A percentile compares a stretch with the other conserved stretches of the same genome.
Evolutionary conservation across 1,284 basidiomycete genomes (phyloP).

Genomic region (Rhizopogon parksii): DNA sequence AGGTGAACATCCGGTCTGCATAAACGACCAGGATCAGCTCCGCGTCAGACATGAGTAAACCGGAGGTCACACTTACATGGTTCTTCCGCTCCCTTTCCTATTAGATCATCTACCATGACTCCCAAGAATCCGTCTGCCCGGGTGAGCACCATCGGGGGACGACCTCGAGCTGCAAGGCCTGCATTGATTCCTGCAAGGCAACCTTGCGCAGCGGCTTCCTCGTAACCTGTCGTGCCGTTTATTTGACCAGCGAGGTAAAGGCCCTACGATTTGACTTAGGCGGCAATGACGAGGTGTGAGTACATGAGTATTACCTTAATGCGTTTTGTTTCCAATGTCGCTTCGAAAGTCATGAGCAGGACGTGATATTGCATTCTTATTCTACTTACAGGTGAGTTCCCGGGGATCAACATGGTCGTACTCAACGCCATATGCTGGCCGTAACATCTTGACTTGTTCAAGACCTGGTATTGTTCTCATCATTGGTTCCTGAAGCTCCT

Average conservation of each 20-base stretch:
- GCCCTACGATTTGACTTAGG: conserved; percentile 37
- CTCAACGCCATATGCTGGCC: conserved; percentile 88
- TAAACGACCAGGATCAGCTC: not conserved
- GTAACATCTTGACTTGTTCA: conserved; percentile 74
- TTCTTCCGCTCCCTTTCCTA: conserved; percentile 82
- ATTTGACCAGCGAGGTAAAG: conserved; percentile 86
- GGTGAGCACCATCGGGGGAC: conserved; percentile 57
- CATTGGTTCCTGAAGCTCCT: conserved; percentile 75
- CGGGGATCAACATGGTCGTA: conserved; percentile 89
- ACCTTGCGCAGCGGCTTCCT: conserved; percentile 88
- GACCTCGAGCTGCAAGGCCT: conserved; percentile 57
- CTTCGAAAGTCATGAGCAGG: conserved; percentile 30
- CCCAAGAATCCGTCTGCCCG: conserved; percentile 81
- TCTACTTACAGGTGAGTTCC: conserved; percentile 59
- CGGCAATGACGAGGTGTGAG: not conserved
- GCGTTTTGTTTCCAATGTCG: conserved; percentile 79
- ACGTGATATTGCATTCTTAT: not conserved
- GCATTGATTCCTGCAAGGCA: conserved; percentile 83
- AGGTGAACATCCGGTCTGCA: conserved; percentile 88
- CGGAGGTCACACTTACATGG: conserved; percentile 53
- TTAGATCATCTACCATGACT: conserved; percentile 87
- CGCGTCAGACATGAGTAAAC: not conserved
- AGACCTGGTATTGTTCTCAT: conserved; percentile 79
- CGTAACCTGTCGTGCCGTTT: conserved; percentile 89
- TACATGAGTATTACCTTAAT: conserved; percentile 43